Evolutionary conservation across 2,329 filamentous ascomycete species (phyloP), one percentile per base, ranked within the genome.

Genomic region (Neophaeococcomyces mojaviensis): DNA sequence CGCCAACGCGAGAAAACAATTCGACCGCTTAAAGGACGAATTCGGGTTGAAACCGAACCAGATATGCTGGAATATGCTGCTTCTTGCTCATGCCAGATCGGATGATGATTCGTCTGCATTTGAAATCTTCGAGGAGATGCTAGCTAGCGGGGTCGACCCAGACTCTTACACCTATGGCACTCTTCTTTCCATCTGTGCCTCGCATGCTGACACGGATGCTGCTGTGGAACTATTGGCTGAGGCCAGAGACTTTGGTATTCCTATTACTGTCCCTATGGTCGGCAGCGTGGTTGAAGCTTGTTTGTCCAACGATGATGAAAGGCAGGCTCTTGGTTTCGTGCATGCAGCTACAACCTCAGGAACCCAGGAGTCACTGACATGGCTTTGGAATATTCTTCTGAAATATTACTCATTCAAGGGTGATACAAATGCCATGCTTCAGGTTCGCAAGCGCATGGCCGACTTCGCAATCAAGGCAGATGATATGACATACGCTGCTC

Each of bases 361-460:
- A 12, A 61, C 79, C 1, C 60, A 70, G 15, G 73, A 78, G 1
- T 68, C 73, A 1, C 68, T 75, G 18, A 81, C 81, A 2, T 69
- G 73, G 26, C 78, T 88, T 59, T 96, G 86, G 86, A 95, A 96
- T 59, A 73, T 79, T 44, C 66, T 96, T 26, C 68, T 96, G 3
- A 72, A 76, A 46, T 78, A 83, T 49, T 76, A 88, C 61, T 86
- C 85, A 5, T 68, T 78, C 46, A 73, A 76, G 5, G 76, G 82
- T 46, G 74, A 84, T 49, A 57, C 81, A 22, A 60, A 68, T 18
- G 69, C 69, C n/a, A 69, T 76, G 13, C 70, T 75, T 52, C 68
- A 70, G 44, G 61, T 78, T 2, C 76, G 80, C 53, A 63, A 66
- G 24, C 68, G 68, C 44, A 84, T 85, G 77, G 63, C 71, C 38